Evolutionary conservation across 495 filamentous ascomycete species (phyloP), one percentile per base, ranked within the genome.

Genomic region (Lasiosphaeris hirsuta): DNA sequence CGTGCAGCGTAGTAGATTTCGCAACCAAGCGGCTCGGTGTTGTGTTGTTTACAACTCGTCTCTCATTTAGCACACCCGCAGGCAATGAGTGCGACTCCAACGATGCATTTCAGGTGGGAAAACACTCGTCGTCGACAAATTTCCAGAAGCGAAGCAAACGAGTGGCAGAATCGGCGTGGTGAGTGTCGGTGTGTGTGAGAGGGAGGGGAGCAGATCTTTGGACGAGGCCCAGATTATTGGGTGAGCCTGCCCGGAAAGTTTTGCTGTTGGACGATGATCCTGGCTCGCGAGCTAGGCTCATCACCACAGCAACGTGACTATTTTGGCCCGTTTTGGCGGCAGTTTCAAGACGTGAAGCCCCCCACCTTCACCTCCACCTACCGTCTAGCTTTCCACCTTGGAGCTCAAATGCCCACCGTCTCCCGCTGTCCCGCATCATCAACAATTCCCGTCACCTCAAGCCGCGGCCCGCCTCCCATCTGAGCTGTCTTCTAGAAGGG

Each of bases 1-100:
- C 68, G 68, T 70, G 68, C 68, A 65, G 68, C 50, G 43, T 17
- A 45, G 11, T 56, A 19, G 45, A 59, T 14, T 62, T 59, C 61
- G 61, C 57, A 66, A 55, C 61, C 59, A 62, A 41, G 37, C 8
- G 7, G 15, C 53, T 51, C 61, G 56, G 61, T 65, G 60, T 44
- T 53, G 44, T 4, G n/a, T 43, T 45, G 39, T 2, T 30, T 7
- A 10, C 17, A 15, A 44, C 7, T 15, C 15, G 19, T 10, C 40
- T 49, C 34, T 33, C 30, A 15, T 35, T 45, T 38, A 56, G 52
- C 58, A 44, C 41, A 44, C 54, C 51, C 56, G 47, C 36, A 50
- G 39, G 38, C 41, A 51, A 52, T 47, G 10, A 8, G 53, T 52
- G 38, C 35, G 30, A 15, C 37, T 54, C 49, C 40, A 54, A 37